A percentile compares a stretch with the other conserved stretches of the same genome.
These are phyloP conservation scores for Termitomyces sp. DNA, from an alignment of 768 basidiomycete species.

Conservation along the genomic window DNA sequence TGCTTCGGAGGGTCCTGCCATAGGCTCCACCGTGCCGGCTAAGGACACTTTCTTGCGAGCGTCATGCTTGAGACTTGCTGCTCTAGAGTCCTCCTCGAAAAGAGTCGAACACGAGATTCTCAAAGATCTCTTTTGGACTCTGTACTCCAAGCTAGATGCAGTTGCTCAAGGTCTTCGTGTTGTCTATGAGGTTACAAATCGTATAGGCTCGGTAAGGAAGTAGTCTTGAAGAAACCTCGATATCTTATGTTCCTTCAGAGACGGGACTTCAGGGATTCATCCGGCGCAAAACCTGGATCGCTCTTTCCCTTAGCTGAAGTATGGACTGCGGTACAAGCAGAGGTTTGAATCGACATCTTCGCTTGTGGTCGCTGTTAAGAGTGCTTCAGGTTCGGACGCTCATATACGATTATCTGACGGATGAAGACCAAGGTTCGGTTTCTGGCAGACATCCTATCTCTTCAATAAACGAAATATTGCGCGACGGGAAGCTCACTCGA, in stretches of 20 bases:
- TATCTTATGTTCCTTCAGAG: conserved; percentile 42
- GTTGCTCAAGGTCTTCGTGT: conserved; percentile 88
- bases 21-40: conserved; percentile 15
- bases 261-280: conserved; percentile 86
- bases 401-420: conserved; percentile 86
- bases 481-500: conserved; percentile 73
- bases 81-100: conserved; percentile 68
- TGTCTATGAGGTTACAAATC: conserved; percentile 83
- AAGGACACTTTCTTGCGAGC: conserved; percentile 36
- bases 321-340: conserved; percentile 84
- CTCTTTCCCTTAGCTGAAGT: conserved; percentile 83
- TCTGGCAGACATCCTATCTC: conserved; percentile 84
- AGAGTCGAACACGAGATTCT: conserved; percentile 81
- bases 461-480: conserved; percentile 90
- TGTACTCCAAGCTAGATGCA: conserved; percentile 93
- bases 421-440: conserved; percentile 77
- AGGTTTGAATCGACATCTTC: conserved; percentile 44
- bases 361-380: conserved; percentile 1
- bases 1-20: conserved; percentile 22
- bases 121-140: conserved; percentile 92
- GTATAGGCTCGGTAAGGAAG: conserved; percentile 86
- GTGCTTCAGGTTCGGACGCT: conserved; percentile 67
- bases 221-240: not conserved
- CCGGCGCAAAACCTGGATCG: conserved; percentile 68
- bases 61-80: conserved; percentile 59